Evolutionary conservation across 768 basidiomycete genomes (phyloP).

Genomic region (Baorangia bicolor): DNA sequence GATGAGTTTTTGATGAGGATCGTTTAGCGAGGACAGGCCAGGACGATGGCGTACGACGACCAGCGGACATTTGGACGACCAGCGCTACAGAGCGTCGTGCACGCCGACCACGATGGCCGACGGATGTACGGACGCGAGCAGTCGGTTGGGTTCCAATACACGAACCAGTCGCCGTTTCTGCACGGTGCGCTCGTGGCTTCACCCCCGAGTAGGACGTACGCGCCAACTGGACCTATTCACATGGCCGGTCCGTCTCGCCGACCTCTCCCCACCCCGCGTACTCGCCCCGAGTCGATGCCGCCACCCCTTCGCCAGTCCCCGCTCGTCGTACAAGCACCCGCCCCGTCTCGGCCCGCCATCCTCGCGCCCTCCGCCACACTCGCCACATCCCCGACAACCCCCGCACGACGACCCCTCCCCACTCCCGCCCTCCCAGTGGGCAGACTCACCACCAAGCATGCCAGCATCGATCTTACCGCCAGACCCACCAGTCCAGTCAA

Average conservation of each 20-base stretch:
- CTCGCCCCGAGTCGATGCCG: slow-evolving; percentile 29
- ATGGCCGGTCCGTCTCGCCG: slow-evolving; percentile 24
- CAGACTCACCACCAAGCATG: slow-evolving; percentile 15
- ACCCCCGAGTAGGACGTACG: slow-evolving; percentile 1
- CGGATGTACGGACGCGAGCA: slow-evolving; percentile 3
- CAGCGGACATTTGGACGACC: slow-evolving; percentile 11
- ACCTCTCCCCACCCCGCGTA: slow-evolving; percentile 29
- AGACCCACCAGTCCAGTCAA: slow-evolving; percentile 23
- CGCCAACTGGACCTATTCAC: slow-evolving; percentile 13
- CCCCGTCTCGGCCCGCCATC: slow-evolving; percentile 32
- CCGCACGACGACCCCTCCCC: slow-evolving; percentile 24
- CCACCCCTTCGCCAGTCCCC: slow-evolving; percentile 13
- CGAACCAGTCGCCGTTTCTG: slow-evolving; percentile 2
- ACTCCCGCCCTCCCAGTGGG: slow-evolving; percentile 8
- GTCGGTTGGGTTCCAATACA: slow-evolving; percentile 23
- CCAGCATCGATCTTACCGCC: slow-evolving; percentile 24
- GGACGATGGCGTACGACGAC: slow-evolving; percentile 27
- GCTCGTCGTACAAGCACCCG: slow-evolving; percentile 31
- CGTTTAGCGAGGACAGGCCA: neutral
- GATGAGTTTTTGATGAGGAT: slow-evolving; percentile 7
- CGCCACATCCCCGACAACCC: slow-evolving; percentile 12
- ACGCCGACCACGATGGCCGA: slow-evolving; percentile 12
- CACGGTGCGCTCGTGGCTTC: slow-evolving; percentile 13
- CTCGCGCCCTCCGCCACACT: slow-evolving; percentile 24
- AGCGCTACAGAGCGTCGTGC: slow-evolving; percentile 9